A percentile compares a stretch with the other conserved stretches of the same genome.
These are phyloP conservation scores for Populus tremula DNA, from an alignment of 345 rosid species.

Conservation along the genomic window DNA sequence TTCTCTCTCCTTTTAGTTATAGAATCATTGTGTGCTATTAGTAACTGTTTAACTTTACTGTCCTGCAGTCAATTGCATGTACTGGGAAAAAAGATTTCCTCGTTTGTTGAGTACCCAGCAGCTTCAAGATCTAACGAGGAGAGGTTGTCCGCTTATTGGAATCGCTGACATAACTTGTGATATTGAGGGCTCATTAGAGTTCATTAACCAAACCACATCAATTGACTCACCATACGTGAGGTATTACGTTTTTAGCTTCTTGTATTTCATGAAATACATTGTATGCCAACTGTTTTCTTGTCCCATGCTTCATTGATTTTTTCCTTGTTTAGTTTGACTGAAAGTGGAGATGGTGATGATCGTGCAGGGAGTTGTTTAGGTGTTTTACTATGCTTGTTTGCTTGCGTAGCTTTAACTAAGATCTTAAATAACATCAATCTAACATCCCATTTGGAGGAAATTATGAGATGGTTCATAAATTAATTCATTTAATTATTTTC, in stretches of 20 bases:
- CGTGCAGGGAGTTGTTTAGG: background rate
- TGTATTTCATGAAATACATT: conserved; percentile 3
- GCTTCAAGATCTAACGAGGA: conserved; percentile 54
- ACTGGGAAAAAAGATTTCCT: conserved; percentile 93
- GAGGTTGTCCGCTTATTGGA: conserved; percentile 79
- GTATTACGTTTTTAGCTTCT: conserved; percentile 26
- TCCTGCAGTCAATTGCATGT: conserved; percentile 84
- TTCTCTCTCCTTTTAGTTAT: background rate
- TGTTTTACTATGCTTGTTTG: background rate
- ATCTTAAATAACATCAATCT: background rate
- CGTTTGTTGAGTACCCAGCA: conserved; percentile 63
- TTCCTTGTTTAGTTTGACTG: background rate
- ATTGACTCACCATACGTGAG: conserved; percentile 90
- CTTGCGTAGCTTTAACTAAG: background rate
- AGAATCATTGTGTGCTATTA: background rate
- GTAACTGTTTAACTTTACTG: conserved; percentile 7
- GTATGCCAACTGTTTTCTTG: background rate
- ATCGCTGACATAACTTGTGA: conserved; percentile 91
- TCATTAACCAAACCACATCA: conserved; percentile 64
- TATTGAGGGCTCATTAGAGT: conserved; percentile 79
- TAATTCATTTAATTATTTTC: background rate
- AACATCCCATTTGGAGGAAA: background rate
- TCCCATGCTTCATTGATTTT: background rate
- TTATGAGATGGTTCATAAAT: background rate
- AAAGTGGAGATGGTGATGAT: background rate